Evolutionary conservation across 169 alveolate genomes (phyloP), one percentile per base, ranked within the genome.

Genomic region (Prorocentrum cordatum): DNA sequence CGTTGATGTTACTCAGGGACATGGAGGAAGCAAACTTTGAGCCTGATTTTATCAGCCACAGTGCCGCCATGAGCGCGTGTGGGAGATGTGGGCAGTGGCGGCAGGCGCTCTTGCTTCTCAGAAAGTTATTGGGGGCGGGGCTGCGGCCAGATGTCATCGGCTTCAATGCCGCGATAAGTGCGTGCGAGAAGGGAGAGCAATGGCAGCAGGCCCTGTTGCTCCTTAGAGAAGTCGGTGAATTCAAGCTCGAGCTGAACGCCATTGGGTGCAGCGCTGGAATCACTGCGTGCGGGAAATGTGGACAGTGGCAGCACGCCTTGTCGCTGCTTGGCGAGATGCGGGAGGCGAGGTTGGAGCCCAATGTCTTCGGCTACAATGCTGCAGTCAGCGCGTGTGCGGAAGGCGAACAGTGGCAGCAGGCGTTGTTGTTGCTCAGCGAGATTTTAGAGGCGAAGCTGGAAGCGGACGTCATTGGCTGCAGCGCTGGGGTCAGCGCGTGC

Each of bases 351-450:
- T 10, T 33, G 2, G 38, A 3, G 29, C 58, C 33, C 1, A 58
- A 67, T 27, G 4, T 10, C 16, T 35, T 67, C 27, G 36, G 58
- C 59, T 67, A 35, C 61, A 67, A 67, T 42, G 39, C 79, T 3
- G 82, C 38, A 2, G 24, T 70, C 82, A 70, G 82, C 24, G 50
- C 82, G 24, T 70, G 82, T 39, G 82, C 9, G 62, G 39, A 70
- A 62, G 27, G 82, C 22, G 82, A 62, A 16, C 62, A 70, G 27
- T 70, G 82, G 82, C 64, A 70, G 27, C 32, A 36, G 31, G 82
- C 82, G 9, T 39, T 70, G 82, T 27, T 27, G 7, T 12, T 70
- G 24, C 47, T 70, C 12, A 9, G 20, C 22, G 38, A 29, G 16
- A 70, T 70, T 61, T 27, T 12, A 14, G 20, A 2, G 62, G 24